Evolutionary conservation across 345 rosid genomes (phyloP).

Genomic region (Moricandia moricandioides): DNA sequence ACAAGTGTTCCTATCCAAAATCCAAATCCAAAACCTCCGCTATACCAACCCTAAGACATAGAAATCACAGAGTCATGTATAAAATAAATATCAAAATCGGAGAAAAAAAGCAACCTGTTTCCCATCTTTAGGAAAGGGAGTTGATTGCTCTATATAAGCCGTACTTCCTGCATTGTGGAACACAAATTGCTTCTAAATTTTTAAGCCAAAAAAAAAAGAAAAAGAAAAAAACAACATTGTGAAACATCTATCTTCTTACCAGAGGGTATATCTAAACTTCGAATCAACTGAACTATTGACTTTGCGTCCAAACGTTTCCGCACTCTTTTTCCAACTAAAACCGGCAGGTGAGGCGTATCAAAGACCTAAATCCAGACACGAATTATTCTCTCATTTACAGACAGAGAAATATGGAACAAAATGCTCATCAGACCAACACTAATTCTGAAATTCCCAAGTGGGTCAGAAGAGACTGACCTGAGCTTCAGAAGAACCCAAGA

Average conservation of each 20-base stretch:
- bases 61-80: neutral
- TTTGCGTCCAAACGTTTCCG: constrained; percentile 79
- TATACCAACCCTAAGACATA: constrained; percentile 77
- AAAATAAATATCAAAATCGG: neutral
- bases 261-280: constrained; percentile 56
- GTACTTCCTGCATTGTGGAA: constrained; percentile 48
- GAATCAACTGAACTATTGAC: constrained; percentile 72
- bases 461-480: constrained; percentile 40
- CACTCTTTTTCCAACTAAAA: constrained; percentile 61
- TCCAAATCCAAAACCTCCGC: constrained; percentile 89
- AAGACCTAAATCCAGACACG: constrained; percentile 49
- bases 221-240: neutral
- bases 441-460: too few relatives aligned
- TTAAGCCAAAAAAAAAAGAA: neutral
- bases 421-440: too few relatives aligned
- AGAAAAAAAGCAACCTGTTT: constrained; percentile 48
- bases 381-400: too few relatives aligned
- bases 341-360: constrained; percentile 73
- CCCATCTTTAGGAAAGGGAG: constrained; percentile 78
- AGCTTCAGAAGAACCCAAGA: constrained; percentile 48
- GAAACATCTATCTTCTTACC: constrained; percentile 43
- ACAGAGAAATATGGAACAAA: too few relatives aligned
- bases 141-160: constrained; percentile 67
- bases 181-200: neutral
- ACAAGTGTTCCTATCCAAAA: constrained; percentile 87